Evolutionary conservation across 257 asterid species (phyloP).

Genomic region (Nicotiana knightiana): DNA sequence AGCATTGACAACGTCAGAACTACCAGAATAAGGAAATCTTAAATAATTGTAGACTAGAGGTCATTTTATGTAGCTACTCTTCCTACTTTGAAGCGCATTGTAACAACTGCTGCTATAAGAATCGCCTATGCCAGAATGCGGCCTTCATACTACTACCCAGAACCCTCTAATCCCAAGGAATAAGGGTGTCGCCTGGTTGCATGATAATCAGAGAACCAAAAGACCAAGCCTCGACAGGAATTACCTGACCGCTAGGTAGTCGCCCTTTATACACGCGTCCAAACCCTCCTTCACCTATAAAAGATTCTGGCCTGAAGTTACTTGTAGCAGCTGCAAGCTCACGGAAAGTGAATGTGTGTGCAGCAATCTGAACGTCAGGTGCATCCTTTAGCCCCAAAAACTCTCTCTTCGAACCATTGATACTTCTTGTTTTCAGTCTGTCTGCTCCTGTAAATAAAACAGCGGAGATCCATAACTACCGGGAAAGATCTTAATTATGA

Average conservation of each 20-base stretch:
- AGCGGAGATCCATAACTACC: constrained; percentile 1
- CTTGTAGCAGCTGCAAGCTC: constrained; percentile 88
- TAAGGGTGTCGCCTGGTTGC: background rate
- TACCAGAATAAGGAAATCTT: background rate
- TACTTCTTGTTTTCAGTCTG: constrained; percentile 62
- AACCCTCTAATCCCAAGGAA: background rate
- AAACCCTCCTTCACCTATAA: constrained; percentile 96
- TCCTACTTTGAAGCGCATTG: background rate
- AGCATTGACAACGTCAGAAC: background rate
- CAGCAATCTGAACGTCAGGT: constrained; percentile 80
- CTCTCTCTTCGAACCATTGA: constrained; percentile 50
- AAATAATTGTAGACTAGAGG: background rate
- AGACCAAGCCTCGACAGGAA: background rate
- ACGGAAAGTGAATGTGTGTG: constrained; percentile 92
- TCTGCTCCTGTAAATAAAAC: constrained; percentile 57
- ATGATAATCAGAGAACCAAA: background rate
- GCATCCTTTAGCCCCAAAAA: constrained; percentile 44
- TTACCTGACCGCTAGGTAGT: constrained; percentile 81
- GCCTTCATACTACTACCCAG: background rate
- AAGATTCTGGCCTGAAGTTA: constrained; percentile 80
- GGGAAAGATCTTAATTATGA: background rate
- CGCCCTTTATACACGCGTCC: constrained; percentile 87
- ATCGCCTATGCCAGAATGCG: background rate
- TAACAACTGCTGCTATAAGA: background rate
- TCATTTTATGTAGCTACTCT: background rate